phyloP scores from a whole-genome alignment of 2,329 filamentous ascomycete species.

The Penicillium sp. region DNA sequence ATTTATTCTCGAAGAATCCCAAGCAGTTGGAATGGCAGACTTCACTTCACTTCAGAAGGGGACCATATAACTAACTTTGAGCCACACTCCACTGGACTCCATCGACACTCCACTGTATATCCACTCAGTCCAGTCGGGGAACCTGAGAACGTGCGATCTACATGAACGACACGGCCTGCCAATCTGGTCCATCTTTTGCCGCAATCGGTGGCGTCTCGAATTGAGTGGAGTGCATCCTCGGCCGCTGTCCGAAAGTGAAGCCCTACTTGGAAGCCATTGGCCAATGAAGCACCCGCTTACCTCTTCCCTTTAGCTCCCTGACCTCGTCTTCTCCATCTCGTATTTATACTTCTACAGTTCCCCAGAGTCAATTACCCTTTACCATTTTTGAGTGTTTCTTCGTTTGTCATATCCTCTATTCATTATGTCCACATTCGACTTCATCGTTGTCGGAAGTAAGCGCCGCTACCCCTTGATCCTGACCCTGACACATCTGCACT shows the following conservation, averaged over 20 bases:
- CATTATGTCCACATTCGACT: conserved; percentile 18
- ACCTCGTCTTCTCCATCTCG: neutral
- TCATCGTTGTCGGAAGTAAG: conserved; percentile 20
- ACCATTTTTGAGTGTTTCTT: neutral
- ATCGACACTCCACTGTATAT: neutral
- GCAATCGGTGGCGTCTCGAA: neutral
- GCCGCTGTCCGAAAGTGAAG: neutral
- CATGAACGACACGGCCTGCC: neutral
- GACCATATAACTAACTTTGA: neutral
- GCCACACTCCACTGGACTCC: neutral
- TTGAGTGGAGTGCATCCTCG: neutral
- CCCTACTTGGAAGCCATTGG: neutral
- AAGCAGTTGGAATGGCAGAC: neutral
- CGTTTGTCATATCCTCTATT: neutral
- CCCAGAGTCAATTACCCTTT: neutral
- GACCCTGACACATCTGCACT: neutral
- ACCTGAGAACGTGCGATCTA: neutral
- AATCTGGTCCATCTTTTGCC: neutral
- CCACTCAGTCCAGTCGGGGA: neutral
- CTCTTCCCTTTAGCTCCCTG: neutral
- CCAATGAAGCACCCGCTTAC: neutral
- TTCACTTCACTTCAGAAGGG: too few relatives aligned
- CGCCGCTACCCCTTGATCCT: neutral
- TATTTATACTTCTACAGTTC: neutral
- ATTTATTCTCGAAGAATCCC: neutral